Conservation (phyloP, 352 stramenopile genomes). For the Phytophthora crassamura region DNA sequence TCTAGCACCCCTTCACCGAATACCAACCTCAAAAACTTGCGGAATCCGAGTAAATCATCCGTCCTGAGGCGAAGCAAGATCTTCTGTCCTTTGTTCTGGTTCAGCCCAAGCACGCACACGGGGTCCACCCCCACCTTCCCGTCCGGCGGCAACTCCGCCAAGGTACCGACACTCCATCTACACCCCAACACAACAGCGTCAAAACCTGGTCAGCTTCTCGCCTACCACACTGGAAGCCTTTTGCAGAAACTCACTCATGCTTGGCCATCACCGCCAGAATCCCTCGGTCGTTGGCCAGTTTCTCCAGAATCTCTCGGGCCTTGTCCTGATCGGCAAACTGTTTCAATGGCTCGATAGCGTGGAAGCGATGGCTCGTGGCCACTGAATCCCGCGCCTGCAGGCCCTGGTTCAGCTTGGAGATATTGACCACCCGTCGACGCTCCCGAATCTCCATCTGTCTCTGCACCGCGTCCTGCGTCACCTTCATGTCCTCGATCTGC, state of each 20-base stretch:
- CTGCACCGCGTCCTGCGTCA: slow-evolving; percentile 44
- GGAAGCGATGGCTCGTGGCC: slow-evolving; percentile 68
- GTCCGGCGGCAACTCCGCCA: slow-evolving; percentile 92
- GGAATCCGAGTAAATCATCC: slow-evolving; percentile 94
- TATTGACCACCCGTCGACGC: slow-evolving; percentile 62
- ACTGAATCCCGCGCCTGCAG: slow-evolving; percentile 47
- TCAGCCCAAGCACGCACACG: slow-evolving; percentile 93
- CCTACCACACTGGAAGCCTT: background rate
- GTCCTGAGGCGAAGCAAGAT: slow-evolving; percentile 95
- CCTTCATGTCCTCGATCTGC: slow-evolving; percentile 65
- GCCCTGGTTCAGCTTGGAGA: slow-evolving; percentile 56
- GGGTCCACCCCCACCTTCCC: slow-evolving; percentile 91
- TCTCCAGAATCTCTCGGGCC: slow-evolving; percentile 83
- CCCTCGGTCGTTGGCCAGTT: slow-evolving; percentile 86
- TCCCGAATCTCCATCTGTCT: slow-evolving; percentile 53
- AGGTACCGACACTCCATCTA: slow-evolving; percentile 86
- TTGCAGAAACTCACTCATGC: slow-evolving; percentile 65
- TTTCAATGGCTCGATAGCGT: slow-evolving; percentile 70
- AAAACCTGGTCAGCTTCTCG: slow-evolving; percentile 7
- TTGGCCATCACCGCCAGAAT: slow-evolving; percentile 91
- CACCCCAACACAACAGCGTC: background rate
- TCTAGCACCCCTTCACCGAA: no score
- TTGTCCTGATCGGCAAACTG: slow-evolving; percentile 60
- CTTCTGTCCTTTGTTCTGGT: slow-evolving; percentile 95
- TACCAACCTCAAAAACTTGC: slow-evolving; percentile 82